Evolutionary conservation across 106 monocot species (phyloP).

Genomic region (Hemerocallis citrina): DNA sequence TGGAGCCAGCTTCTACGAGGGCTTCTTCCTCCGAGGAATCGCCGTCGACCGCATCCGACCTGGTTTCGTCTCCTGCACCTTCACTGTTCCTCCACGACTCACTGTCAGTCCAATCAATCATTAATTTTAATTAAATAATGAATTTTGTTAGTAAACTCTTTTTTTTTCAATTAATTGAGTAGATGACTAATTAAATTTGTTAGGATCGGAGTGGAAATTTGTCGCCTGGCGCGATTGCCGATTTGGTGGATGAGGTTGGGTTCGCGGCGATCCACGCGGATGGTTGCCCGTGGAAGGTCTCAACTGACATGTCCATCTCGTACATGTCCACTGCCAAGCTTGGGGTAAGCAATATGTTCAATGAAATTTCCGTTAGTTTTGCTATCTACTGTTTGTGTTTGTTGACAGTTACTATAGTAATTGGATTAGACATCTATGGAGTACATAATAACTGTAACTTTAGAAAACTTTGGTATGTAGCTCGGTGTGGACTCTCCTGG

Average conservation of each 20-base stretch:
- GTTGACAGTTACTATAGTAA: too few species aligned
- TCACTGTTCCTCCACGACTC: constrained; percentile 60
- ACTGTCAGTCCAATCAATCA: constrained; percentile 23
- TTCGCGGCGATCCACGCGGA: constrained; percentile 20
- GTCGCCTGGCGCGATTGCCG: constrained; percentile 51
- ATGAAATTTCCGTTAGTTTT: too few species aligned
- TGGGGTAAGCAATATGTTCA: too few species aligned
- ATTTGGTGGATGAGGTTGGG: constrained; percentile 70
- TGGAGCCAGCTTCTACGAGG: constrained; percentile 54
- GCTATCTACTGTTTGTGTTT: too few species aligned
- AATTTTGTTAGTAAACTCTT: neutral
- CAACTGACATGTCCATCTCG: constrained; percentile 68
- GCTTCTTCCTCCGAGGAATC: constrained; percentile 50
- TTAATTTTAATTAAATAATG: too few species aligned
- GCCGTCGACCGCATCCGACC: constrained; percentile 44
- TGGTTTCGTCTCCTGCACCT: constrained; percentile 59
- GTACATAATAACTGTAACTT: too few species aligned
- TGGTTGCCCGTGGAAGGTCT: constrained; percentile 46
- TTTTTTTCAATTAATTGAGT: neutral
- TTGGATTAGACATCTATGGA: too few species aligned
- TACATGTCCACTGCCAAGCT: too few species aligned
- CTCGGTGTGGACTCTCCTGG: too few species aligned
- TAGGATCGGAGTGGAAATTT: constrained; percentile 52
- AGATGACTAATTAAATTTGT: neutral
- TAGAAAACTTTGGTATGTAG: too few species aligned